These are phyloP conservation scores for Astragalus glycyphyllos DNA, from an alignment of 306 rosid genomes.

Conservation along the genomic window DNA sequence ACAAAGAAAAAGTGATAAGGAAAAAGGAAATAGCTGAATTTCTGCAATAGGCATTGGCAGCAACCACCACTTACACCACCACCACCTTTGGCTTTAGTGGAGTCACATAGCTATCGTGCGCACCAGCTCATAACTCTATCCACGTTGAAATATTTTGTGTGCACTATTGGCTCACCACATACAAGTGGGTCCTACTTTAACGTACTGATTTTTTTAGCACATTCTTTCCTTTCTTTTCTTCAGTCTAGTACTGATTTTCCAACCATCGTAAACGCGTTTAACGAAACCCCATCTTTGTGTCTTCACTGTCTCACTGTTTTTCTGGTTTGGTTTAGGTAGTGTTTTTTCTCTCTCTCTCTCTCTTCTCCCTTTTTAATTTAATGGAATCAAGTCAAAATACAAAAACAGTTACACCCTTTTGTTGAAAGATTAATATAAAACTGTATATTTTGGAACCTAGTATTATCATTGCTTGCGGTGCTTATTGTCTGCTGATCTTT, in stretches of 20 bases:
- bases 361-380: background rate
- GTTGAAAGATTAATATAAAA: constrained; percentile 28
- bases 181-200: constrained; percentile 47
- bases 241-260: constrained; percentile 28
- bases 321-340: constrained; percentile 1
- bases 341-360: background rate
- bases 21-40: constrained; percentile 12
- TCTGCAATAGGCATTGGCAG: constrained; percentile 46
- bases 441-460: constrained; percentile 47
- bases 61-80: background rate
- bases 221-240: background rate
- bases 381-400: constrained; percentile 14
- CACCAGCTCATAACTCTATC: constrained; percentile 73
- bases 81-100: constrained; percentile 54
- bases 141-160: constrained; percentile 26
- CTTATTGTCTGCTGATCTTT: constrained; percentile 38
- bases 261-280: constrained; percentile 50
- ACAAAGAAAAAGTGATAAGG: background rate
- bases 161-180: constrained; percentile 9
- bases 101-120: constrained; percentile 64
- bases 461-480: constrained; percentile 55
- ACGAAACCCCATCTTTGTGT: constrained; percentile 40
- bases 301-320: constrained; percentile 41
- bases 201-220: constrained; percentile 28
- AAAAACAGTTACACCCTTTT: constrained; percentile 46